Evolutionary conservation across 2,329 filamentous ascomycete species (phyloP), one percentile per base, ranked within the genome.

Genomic region (Monilinia aucupariae): DNA sequence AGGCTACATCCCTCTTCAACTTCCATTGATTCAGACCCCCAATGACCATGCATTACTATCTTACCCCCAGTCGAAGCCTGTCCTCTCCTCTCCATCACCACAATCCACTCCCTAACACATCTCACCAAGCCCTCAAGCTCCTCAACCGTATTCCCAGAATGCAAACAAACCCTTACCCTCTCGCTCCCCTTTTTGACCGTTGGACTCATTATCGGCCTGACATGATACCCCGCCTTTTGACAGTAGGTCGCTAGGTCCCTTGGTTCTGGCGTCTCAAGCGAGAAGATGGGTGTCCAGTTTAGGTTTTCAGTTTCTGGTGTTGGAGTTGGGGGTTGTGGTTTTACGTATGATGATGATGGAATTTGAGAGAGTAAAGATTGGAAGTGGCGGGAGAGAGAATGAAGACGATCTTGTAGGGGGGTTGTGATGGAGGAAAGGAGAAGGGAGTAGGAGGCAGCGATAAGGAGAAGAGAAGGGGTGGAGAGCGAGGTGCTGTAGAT

Each of bases 191-290:
- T 74, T 0, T 86, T 85, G 2, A 91, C 86, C 0, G 87, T 90
- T 0, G 88, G 88, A 1, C 85, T 79, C 64, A 90, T 85, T 20
- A 90, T 88, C 0, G 86, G 80, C 2, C 87, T 79, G 0, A 89
- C 82, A 50, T 86, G 77, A 62, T 84, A 85, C 0, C 85, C 85
- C 0, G 75, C 72, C 4, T 76, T 68, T 73, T 90, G 87, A 61
- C 87, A 89, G 61, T 80, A 76, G 1, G 73, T 76, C 0, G 87
- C 87, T 17, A 90, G 73, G 4, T 78, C 77, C 4, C 85, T 79
- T 0, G 87, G 85, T 0, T 81, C 74, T 0, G 78, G 76, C 0
- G 85, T 87, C 22, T 87, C 78, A 0, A 90, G 73, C 0, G 85
- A 82, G 49, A 90, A 82, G 9, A 90, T 89, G 0, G 87, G 86